Percentiles rank a stretch among this genome's conserved stretches.
Evolutionary conservation across 345 rosid genomes (phyloP).

Genomic region (Populus deltoides): DNA sequence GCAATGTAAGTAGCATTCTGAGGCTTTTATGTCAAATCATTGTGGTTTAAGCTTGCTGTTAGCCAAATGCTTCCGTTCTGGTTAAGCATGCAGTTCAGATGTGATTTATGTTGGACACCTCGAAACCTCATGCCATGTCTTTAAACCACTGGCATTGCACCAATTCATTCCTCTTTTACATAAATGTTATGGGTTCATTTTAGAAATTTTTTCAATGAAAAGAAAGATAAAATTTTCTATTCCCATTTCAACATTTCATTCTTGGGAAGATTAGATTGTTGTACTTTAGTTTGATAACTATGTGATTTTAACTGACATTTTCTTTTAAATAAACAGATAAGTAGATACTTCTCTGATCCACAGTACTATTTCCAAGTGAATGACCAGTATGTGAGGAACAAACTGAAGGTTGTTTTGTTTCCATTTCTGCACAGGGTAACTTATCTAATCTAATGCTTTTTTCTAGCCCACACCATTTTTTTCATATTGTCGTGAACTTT

Average conservation of each 20-base stretch:
- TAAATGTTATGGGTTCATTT: not conserved
- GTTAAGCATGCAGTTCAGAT: not conserved
- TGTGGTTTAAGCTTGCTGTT: conserved; percentile 8
- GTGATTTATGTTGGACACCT: not conserved
- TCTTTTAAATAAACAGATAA: conserved; percentile 54
- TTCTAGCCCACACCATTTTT: not conserved
- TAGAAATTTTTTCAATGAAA: not conserved
- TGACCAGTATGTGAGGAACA: conserved; percentile 95
- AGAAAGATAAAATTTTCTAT: not conserved
- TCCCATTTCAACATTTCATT: not conserved
- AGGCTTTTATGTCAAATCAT: not conserved
- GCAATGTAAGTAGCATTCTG: conserved; percentile 68
- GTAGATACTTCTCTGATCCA: conserved; percentile 87
- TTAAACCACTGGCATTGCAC: conserved; percentile 1
- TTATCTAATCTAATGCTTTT: not conserved
- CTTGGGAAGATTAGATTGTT: not conserved
- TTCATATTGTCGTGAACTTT: not conserved
- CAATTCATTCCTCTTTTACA: not conserved
- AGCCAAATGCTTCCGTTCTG: conserved; percentile 9
- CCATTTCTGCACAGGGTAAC: conserved; percentile 94
- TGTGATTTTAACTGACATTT: not conserved
- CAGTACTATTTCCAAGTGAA: conserved; percentile 97
- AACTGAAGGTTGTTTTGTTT: conserved; percentile 82
- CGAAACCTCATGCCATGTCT: not conserved
- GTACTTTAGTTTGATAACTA: not conserved